Conservation (phyloP, 2,329 filamentous ascomycete species). For the Diaporthe ampelina region DNA sequence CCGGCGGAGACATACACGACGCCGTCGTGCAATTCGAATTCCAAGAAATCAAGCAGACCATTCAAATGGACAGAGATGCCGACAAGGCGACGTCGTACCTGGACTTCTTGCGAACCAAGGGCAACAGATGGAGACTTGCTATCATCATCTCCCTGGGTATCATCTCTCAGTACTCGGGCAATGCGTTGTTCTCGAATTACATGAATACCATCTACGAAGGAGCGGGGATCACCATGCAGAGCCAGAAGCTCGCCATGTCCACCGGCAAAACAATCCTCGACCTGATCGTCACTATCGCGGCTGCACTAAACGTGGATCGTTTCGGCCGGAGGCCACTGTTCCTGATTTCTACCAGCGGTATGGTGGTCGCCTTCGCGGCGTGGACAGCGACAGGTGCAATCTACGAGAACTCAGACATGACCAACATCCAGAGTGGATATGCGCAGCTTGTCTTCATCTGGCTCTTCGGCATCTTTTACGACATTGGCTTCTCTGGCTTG, state of each 20-base stretch:
- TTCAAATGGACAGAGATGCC: conserved; percentile 65
- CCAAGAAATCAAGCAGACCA: conserved; percentile 73
- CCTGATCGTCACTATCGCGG: conserved; percentile 66
- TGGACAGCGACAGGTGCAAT: conserved; percentile 65
- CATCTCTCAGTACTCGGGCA: conserved; percentile 76
- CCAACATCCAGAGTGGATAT: conserved; percentile 58
- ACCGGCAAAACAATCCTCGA: conserved; percentile 68
- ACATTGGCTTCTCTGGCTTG: conserved; percentile 71
- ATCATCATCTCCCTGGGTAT: conserved; percentile 72
- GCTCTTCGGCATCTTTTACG: conserved; percentile 71
- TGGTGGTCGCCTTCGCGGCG: conserved; percentile 60
- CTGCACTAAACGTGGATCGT: conserved; percentile 61
- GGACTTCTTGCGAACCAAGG: conserved; percentile 71
- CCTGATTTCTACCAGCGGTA: conserved; percentile 61
- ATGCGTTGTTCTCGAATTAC: conserved; percentile 75
- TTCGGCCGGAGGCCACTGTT: conserved; percentile 65
- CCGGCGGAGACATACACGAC: conserved; percentile 68
- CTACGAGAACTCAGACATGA: conserved; percentile 59
- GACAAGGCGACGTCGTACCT: conserved; percentile 64
- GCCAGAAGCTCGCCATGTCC: conserved; percentile 63
- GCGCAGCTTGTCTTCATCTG: conserved; percentile 71
- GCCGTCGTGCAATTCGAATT: conserved; percentile 73
- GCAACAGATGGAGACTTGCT: conserved; percentile 71
- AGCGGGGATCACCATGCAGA: conserved; percentile 68
- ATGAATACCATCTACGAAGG: conserved; percentile 71